Conservation (phyloP, 2,329 filamentous ascomycete genomes). For the Aspergillus aculeatinus region DNA sequence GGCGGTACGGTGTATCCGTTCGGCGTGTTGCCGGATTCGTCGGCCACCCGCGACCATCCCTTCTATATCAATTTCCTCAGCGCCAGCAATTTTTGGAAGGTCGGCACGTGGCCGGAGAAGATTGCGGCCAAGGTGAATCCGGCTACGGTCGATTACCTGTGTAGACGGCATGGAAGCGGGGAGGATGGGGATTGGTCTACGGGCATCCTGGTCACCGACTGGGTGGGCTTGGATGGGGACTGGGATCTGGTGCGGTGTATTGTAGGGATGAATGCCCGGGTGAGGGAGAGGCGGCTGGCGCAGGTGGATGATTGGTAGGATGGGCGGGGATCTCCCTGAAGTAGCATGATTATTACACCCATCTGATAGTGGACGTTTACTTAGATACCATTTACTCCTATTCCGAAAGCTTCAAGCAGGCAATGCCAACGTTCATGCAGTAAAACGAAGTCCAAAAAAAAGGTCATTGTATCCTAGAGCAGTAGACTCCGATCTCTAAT, state of each 20-base stretch:
- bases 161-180: conserved; percentile 51
- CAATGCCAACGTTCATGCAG: not conserved
- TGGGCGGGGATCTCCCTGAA: not conserved
- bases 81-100: conserved; percentile 91
- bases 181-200: conserved; percentile 68
- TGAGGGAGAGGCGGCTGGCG: conserved; percentile 39
- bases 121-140: conserved; percentile 88
- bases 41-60: conserved; percentile 55
- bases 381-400: too few species aligned
- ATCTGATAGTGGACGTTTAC: too few species aligned
- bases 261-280: conserved; percentile 81
- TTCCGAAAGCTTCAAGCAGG: too few species aligned
- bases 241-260: conserved; percentile 89
- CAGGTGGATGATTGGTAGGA: conserved; percentile 1
- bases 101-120: conserved; percentile 87
- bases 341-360: too few species aligned
- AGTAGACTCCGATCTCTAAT: not conserved
- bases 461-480: not conserved
- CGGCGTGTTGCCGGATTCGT: conserved; percentile 35
- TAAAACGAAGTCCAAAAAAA: not conserved
- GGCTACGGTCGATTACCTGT: conserved; percentile 61
- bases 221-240: conserved; percentile 81
- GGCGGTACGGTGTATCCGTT: conserved; percentile 50
- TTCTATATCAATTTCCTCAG: conserved; percentile 89
- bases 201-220: conserved; percentile 89